Base-by-base conservation (phyloP, 2,329 filamentous ascomycete species). In the Fusarium sambucinum region DNA sequence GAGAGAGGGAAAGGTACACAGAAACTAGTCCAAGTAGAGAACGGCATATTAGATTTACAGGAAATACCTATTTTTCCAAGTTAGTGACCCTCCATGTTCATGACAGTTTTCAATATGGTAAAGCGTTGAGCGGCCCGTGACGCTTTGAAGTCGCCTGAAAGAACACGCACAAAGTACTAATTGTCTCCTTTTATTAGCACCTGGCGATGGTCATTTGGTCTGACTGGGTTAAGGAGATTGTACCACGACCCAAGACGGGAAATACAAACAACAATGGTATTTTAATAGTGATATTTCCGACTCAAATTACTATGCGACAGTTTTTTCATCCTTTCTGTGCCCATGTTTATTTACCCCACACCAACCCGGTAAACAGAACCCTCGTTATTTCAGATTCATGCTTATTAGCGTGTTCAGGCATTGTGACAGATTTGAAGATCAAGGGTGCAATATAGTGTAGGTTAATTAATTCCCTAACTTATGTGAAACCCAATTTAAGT, bases 111-210 rank as follows among this genome's bases (percentile, higher is more conserved):
- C 21, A 32, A 38, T 29, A 5, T 35, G 27, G 46, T 64, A 57
- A 42, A 47, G 68, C 55, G 65, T 48, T 42, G 35, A 41, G 61
- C 68, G 65, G 68, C 54, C 68, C 61, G 68, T 35, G 30, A 52
- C 57, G 61, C 51, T 46, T 66, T 56, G 55, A 56, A 45, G 32
- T 54, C 13, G 27, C 56, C 19, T 38, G 51, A 33, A 46, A 37
- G 47, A 32, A 44, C 14, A 48, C 16, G 21, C 17, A 19, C 5
- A 19, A 32, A 42, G 17, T 23, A 10, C 13, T 12, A 16, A n/a
- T 40, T 13, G 21, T 29, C 12, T 38, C 14, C 14, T 19, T 19
- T 41, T 41, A 17, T 41, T 41, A 17, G 19, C 13, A 19, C 19
- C 6, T 38, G 14, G 7, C 47, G n/a, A 37, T 27, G 32, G 47